Percentiles rank a stretch among this genome's conserved stretches.
Conservation (phyloP, 2,329 filamentous ascomycete species). For the Aspergillus japonicus region DNA sequence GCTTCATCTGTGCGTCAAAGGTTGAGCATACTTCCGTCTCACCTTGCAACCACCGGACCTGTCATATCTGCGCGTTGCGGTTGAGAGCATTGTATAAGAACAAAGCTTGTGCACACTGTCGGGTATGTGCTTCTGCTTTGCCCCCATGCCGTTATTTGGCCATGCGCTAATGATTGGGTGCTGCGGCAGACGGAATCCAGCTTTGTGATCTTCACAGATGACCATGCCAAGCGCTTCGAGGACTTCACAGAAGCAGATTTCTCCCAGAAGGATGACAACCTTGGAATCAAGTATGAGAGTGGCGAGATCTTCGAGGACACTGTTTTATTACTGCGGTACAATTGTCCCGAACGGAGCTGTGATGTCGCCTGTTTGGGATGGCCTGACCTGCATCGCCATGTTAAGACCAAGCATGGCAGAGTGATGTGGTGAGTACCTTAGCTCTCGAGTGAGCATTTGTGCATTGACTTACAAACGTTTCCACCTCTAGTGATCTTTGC, state of each 20-base stretch:
- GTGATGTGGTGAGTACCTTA: constrained; percentile 66
- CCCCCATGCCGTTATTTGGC: neutral
- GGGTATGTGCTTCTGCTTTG: constrained; percentile 57
- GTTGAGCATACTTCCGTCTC: constrained; percentile 85
- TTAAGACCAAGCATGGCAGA: constrained; percentile 77
- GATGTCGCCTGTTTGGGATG: constrained; percentile 81
- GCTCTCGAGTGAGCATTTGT: neutral
- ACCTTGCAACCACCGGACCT: constrained; percentile 94
- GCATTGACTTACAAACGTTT: constrained; percentile 13
- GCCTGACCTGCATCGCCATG: constrained; percentile 77
- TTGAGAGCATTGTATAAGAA: constrained; percentile 94
- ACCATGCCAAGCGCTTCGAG: constrained; percentile 75
- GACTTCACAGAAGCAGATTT: constrained; percentile 76
- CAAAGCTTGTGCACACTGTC: constrained; percentile 93
- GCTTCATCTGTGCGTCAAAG: constrained; percentile 94
- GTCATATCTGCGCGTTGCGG: constrained; percentile 90
- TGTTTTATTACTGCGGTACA: constrained; percentile 82
- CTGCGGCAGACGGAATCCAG: constrained; percentile 42
- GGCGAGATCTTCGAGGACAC: constrained; percentile 90
- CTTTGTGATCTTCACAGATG: constrained; percentile 90
- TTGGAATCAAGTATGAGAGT: constrained; percentile 89
- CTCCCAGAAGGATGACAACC: constrained; percentile 73
- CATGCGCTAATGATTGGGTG: constrained; percentile 14
- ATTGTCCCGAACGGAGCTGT: constrained; percentile 83
- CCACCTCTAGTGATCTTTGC: constrained; percentile 67